Percentiles rank a stretch among this genome's conserved stretches.
Conservation (phyloP, 768 basidiomycete species). For the Inosperma sp. region DNA sequence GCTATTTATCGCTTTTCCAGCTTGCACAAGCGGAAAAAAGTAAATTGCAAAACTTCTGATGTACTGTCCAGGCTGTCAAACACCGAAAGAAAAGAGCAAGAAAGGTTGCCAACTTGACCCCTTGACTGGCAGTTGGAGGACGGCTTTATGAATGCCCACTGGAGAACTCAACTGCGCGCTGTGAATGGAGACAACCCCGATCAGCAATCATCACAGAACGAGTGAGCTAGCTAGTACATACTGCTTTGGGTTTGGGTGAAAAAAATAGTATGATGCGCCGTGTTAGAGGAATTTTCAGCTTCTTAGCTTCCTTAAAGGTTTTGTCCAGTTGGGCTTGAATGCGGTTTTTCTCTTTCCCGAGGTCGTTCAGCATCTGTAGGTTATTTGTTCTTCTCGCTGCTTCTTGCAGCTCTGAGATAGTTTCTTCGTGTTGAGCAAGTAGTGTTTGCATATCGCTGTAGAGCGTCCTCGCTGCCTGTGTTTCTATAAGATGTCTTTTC, state of each 20-base stretch:
- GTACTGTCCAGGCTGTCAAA: too few relatives aligned
- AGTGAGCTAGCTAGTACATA: too few relatives aligned
- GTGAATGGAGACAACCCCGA: too few relatives aligned
- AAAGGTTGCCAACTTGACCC: too few relatives aligned
- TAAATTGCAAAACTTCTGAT: too few relatives aligned
- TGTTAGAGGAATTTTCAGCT: conserved; percentile 22
- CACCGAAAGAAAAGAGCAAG: too few relatives aligned
- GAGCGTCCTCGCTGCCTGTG: conserved; percentile 12
- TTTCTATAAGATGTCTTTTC: conserved; percentile 7
- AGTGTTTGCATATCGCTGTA: conserved; percentile 13
- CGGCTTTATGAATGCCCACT: too few relatives aligned
- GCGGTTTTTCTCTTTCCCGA: conserved; percentile 9
- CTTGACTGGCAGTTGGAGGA: too few relatives aligned
- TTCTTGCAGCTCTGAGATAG: background rate
- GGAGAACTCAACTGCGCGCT: too few relatives aligned
- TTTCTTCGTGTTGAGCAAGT: conserved; percentile 10
- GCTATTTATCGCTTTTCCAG: too few relatives aligned
- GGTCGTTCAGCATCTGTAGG: background rate
- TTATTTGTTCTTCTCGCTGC: conserved; percentile 5
- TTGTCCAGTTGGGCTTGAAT: conserved; percentile 18
- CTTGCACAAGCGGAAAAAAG: too few relatives aligned
- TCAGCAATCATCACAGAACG: too few relatives aligned
- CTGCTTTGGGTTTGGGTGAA: conserved; percentile 11
- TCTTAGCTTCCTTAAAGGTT: conserved; percentile 18
- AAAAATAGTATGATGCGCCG: conserved; percentile 17